Percentiles rank a stretch among this genome's conserved stretches.
phyloP scores from a whole-genome alignment of 805 yeast species.

The Starmerella floris region DNA sequence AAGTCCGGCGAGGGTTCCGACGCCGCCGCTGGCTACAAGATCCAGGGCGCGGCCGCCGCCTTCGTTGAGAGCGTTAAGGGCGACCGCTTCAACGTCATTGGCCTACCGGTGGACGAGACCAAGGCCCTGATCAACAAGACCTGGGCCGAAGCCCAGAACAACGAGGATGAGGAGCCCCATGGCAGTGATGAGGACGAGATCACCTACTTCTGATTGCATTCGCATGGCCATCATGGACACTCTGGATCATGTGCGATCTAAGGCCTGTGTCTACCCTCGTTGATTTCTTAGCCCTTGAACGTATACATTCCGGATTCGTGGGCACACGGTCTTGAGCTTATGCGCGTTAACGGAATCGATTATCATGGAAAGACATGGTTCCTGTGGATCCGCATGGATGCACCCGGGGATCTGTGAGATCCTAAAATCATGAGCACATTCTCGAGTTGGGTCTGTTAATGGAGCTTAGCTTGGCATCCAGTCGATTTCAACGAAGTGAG shows the following conservation, averaged over 20 bases:
- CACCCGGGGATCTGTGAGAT: no score
- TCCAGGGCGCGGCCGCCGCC: slow-evolving; percentile 50
- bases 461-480: no score
- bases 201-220: slow-evolving; percentile 6
- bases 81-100: slow-evolving; percentile 77
- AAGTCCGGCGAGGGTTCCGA: slow-evolving; percentile 56
- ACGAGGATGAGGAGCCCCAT: slow-evolving; percentile 15
- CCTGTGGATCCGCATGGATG: no score
- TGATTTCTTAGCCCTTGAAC: no score
- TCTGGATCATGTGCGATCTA: no score
- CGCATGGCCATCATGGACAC: neutral
- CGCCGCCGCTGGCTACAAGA: slow-evolving; percentile 89
- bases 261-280: neutral
- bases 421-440: no score
- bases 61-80: slow-evolving; percentile 56
- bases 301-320: no score
- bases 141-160: slow-evolving; percentile 20
- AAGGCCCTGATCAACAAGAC: slow-evolving; percentile 33
- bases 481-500: no score
- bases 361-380: no score
- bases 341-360: no score
- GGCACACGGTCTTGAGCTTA: no score
- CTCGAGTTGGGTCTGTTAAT: no score
- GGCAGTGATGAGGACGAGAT: slow-evolving; percentile 13
- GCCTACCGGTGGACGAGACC: slow-evolving; percentile 59